phyloP scores from a whole-genome alignment of 73 alveolate species.

The Paramecium sonneborni region DNA sequence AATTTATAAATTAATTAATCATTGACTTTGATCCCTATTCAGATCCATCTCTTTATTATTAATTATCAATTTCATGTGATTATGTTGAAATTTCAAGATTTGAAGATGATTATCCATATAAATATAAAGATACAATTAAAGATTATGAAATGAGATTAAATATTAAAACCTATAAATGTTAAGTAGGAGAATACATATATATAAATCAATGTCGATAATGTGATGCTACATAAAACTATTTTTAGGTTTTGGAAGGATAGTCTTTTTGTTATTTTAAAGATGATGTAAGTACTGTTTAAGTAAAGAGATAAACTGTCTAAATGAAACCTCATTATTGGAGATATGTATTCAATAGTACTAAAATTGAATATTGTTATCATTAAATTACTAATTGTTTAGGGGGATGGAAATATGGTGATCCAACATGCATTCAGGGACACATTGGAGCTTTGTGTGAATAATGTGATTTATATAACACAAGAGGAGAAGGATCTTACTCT shows the following conservation, averaged over 20 bases:
- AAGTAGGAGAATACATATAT: conserved; percentile 7
- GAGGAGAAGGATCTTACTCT: conserved; percentile 37
- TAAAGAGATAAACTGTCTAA: neutral
- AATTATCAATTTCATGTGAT: neutral
- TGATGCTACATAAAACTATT: neutral
- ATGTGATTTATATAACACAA: conserved; percentile 43
- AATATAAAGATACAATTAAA: neutral
- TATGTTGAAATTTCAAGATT: neutral
- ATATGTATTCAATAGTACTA: neutral
- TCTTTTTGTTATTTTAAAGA: conserved; percentile 24
- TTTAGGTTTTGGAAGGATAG: neutral
- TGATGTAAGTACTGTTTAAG: neutral
- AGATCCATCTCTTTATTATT: neutral
- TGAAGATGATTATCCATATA: neutral
- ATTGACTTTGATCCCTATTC: neutral
- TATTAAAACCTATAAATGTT: neutral
- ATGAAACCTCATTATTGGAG: conserved; percentile 53
- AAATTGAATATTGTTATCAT: conserved; percentile 46
- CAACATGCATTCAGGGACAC: conserved; percentile 26
- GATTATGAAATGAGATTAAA: neutral
- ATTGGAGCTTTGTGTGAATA: conserved; percentile 61
- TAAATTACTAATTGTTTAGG: neutral
- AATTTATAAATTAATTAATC: neutral
- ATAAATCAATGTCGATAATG: neutral
- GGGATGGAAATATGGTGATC: conserved; percentile 49